Base-by-base conservation (phyloP, 495 filamentous ascomycete genomes). In the Aspergillus egyptiacus region DNA sequence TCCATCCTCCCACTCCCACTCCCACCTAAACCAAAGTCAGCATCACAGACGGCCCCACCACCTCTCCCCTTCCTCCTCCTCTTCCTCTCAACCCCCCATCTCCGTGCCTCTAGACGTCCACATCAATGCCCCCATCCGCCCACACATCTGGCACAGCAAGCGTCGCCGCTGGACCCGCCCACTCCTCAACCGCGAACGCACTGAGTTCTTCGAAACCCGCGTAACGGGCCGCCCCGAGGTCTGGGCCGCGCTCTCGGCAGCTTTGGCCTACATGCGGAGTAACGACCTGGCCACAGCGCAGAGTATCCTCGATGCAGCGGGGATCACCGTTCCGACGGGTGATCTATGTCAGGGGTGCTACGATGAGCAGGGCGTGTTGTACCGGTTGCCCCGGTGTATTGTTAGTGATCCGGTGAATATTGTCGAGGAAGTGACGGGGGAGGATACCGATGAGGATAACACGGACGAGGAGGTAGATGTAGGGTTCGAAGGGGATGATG, bases 121-220 rank as follows among this genome's bases (percentile, higher is more conserved):
- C 52, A 75, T 72, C 51, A 80, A 77, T 27, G 59, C 67, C 19
- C 77, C 77, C 2, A 62, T 81, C 39, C 70, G 70, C 20, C 61
- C 52, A 0, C 77, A 80, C 58, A 51, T 69, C 14, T 80, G 77
- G 75, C 64, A 67, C 24, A 65, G 72, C 51, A 75, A 77, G 51
- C 68, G 65, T 7, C 72, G 68, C 14, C 42, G 58, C 9, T 83
- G 83, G 80, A 80, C 71, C 1, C 72, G 72, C 18, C 50, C 54
- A 5, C 62, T 76, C 35, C 63, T 81, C 2, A 64, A 72, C 37
- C 69, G 61, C 24, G 76, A 77, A 47, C 70, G 78, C 23, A 62
- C 64, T 19, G 87, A 87, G 48, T 93, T 89, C 68, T 93, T 88
- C 54, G 85, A 90, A 46, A 97, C 91, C 2, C 70, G 87, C 25